Evolutionary conservation across 257 asterid species (phyloP), one percentile per base, ranked within the genome.

Genomic region (Nicotiana noctiflora): DNA sequence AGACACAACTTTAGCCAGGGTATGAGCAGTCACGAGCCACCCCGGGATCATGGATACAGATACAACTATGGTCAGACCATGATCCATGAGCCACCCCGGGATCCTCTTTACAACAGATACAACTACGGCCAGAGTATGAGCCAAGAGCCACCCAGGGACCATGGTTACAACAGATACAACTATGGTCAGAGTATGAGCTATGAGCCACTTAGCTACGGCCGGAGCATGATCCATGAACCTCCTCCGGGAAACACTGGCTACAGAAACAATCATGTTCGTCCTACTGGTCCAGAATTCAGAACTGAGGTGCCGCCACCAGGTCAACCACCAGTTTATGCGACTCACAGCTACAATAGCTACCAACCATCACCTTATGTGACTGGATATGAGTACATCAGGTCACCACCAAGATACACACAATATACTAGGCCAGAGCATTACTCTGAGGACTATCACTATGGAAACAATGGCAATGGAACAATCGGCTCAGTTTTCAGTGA

Each of bases 401-500:
- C 90, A 40, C 86, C 89, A 21, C 83, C 85, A 57, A 19, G 81
- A 79, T 79, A 81, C 80, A 68, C 83, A 4, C 81, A 83, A 79
- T 83, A 84, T 80, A 79, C 77, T 32, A 83, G 86, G 79, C 86
- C 91, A 0, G 90, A 88, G 23, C 85, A 85, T 76, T 88, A 86
- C 81, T 82, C 67, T n/a, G 94, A 85, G 77, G 93, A 87, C 31
- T 89, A 89, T 77, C 83, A 85, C 87, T 80, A 62, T 56, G 93
- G 92, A 62, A 89, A 81, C 87, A 80, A 80, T 29, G 85, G 89
- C 76, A 86, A 84, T 75, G 94, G 88, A 52, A 88, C 86, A 83
- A 88, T 91, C 67, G 83, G 92, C 21, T 88, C 98, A 10, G 86
- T 92, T 80, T 94, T 94, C 85, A 93, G 98, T 23, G 98, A 94